Conservation (phyloP, 352 stramenopile species). For the Globisporangium acanthophoron region DNA sequence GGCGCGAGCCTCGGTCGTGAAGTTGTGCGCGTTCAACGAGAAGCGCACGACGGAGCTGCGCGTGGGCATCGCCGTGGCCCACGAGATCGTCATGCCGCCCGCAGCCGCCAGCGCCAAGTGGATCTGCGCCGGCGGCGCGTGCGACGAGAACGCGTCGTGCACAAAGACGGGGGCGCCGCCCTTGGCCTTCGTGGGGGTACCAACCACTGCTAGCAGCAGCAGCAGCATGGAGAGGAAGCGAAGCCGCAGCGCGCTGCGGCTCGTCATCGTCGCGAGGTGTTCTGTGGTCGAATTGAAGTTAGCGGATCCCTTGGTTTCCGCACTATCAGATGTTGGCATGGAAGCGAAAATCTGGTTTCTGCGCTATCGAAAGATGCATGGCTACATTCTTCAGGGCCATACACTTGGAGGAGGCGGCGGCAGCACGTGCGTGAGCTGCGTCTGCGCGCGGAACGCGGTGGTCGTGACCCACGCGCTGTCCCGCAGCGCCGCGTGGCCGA, state of each 20-base stretch:
- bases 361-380: neutral
- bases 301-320: neutral
- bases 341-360: neutral
- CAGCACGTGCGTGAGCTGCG: neutral
- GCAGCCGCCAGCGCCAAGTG: conserved; percentile 21
- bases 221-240: neutral
- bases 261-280: no score
- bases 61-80: conserved; percentile 14
- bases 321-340: neutral
- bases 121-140: conserved; percentile 17
- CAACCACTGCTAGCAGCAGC: neutral
- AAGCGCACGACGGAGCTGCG: conserved; percentile 20
- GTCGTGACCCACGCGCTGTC: conserved; percentile 50
- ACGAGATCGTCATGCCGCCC: conserved; percentile 25
- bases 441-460: conserved; percentile 11
- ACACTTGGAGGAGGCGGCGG: no score
- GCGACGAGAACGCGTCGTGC: conserved; percentile 8
- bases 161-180: neutral
- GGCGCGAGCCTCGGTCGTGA: conserved; percentile 6
- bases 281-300: neutral
- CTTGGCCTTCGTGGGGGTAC: neutral
- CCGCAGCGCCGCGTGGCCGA: conserved; percentile 33
- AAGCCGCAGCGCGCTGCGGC: neutral
- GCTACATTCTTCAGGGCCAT: neutral
- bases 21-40: conserved; percentile 8